Evolutionary conservation across 2,329 filamentous ascomycete genomes (phyloP), one percentile per base, ranked within the genome.

Genomic region (Penicillium sp.): DNA sequence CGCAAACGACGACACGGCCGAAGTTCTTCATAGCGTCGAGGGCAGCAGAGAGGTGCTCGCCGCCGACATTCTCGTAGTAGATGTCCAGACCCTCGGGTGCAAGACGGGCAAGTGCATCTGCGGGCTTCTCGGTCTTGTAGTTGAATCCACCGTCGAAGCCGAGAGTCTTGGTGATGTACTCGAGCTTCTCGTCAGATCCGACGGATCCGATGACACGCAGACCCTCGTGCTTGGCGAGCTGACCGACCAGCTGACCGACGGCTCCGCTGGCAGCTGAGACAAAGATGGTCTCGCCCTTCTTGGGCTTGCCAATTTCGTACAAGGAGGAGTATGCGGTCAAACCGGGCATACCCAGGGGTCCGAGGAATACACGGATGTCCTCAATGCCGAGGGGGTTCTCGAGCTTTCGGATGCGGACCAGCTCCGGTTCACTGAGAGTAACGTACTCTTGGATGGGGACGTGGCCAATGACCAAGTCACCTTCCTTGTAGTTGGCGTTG

Each of bases 11-110:
- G 44, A 92, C 81, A 52, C 88, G 77, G 18, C 87, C 88, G 47
- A 76, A 80, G 36, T 69, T 49, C 47, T 88, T 91, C 71, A 89
- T 75, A 43, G 75, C 73, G 22, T 78, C 74, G 40, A 90, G 70
- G 0, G 84, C 83, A 33, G 84, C 84, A 57, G 87, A 82, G 44
- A 89, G 76, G 55, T 87, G 83, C 69, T 88, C 85, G 33, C 86
- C 87, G 16, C 87, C 87, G 6, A 88, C 87, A 59, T 89, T 90
- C 70, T 90, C 87, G 64, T 85, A 91, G 74, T 89, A 89, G 65
- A 90, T 89, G 63, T 95, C 88, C 54, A 95, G 79, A 4, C 88
- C 89, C 11, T 89, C 70, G 0, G 88, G 88, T 0, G 87, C 87
- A 14, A 93, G 77, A 50, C 87, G 78, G 56, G 76, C 71, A 48